Base-by-base conservation (phyloP, 1,284 basidiomycete species). In the Puccinia triticina region DNA sequence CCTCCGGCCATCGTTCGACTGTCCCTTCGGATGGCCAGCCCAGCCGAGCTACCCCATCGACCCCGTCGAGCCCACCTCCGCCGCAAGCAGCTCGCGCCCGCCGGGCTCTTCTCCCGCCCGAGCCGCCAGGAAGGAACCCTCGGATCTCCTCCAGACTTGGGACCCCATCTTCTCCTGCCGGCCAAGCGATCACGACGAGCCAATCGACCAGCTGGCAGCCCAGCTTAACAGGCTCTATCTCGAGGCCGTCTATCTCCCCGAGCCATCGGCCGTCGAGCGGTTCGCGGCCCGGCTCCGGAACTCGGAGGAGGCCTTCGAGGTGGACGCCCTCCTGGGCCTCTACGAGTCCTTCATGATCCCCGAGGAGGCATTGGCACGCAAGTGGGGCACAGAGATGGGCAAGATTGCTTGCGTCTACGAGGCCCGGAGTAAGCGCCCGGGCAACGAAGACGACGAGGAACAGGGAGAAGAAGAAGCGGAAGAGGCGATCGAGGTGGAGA, bases 1-100 rank as follows among this genome's bases (percentile, higher is more conserved):
- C 12, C 59, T 81, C 7, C 53, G n/a, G 61, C 79, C 69, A 5
- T 26, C 79, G 3, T 81, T 81, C 71, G 43, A 57, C 7, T 81
- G 79, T 53, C 79, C 79, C 12, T 81, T 81, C 43, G 79, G 79
- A 46, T 81, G 79, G 79, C 79, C 79, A 2, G 34, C 37, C 29
- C n/a, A 50, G 16, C 79, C 79, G 16, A 74, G 4, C 57, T 81
- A 81, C 59, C 69, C 79, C n/a, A 74, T 81, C 71, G 79, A 81
- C 61, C 26, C 26, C 77, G 23, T 61, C 50, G 26, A n/a, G 37
- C 26, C 8, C 40, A 53, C 26, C 59, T 29, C 59, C 43, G 21
- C 29, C 43, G 10, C 46, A n/a, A 32, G 32, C 46, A 18, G 21
- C 55, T n/a, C 59, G 43, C 55, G 32, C 57, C n/a, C 29, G n/a